Conservation (phyloP, 805 yeast species). For the Yueomyces sinensis region DNA sequence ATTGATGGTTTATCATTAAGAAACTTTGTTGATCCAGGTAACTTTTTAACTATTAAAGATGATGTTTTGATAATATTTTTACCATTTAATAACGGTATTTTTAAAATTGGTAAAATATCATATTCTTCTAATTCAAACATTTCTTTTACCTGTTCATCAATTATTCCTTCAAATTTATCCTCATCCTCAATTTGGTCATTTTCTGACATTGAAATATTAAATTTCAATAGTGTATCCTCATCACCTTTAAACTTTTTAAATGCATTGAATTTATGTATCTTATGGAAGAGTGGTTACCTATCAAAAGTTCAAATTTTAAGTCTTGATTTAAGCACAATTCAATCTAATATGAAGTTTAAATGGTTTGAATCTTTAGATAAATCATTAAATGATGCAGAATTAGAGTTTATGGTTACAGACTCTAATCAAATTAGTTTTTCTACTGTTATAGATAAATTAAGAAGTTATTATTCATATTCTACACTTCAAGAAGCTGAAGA, state of each 20-base stretch:
- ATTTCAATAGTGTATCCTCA: slow-evolving; percentile 11
- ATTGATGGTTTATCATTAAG: slow-evolving; percentile 6
- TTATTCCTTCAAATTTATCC: slow-evolving; percentile 15
- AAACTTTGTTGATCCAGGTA: slow-evolving; percentile 17
- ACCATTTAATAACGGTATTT: slow-evolving; percentile 32
- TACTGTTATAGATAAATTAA: slow-evolving; percentile 23
- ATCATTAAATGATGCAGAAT: slow-evolving; percentile 19
- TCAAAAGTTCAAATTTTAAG: slow-evolving; percentile 30
- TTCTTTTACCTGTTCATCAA: slow-evolving; percentile 3
- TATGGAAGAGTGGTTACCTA: slow-evolving; percentile 55
- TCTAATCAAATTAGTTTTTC: slow-evolving; percentile 9
- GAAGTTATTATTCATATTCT: slow-evolving; percentile 39
- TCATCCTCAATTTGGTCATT: slow-evolving; percentile 22
- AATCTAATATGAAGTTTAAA: slow-evolving; percentile 13
- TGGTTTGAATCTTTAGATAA: slow-evolving; percentile 19
- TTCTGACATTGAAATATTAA: slow-evolving; percentile 14
- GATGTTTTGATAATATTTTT: slow-evolving; percentile 25
- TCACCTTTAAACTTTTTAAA: slow-evolving; percentile 18
- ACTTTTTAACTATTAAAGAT: slow-evolving; percentile 25
- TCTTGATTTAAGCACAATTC: slow-evolving; percentile 2
- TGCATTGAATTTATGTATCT: slow-evolving; percentile 20
- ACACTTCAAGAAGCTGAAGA: slow-evolving; percentile 35
- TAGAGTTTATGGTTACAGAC: slow-evolving; percentile 30
- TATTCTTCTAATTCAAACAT: slow-evolving; percentile 2
- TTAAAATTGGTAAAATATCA: slow-evolving; percentile 27